These are phyloP conservation scores for Penicillium roqueforti DNA, from an alignment of 495 filamentous ascomycete genomes.

Conservation along the genomic window DNA sequence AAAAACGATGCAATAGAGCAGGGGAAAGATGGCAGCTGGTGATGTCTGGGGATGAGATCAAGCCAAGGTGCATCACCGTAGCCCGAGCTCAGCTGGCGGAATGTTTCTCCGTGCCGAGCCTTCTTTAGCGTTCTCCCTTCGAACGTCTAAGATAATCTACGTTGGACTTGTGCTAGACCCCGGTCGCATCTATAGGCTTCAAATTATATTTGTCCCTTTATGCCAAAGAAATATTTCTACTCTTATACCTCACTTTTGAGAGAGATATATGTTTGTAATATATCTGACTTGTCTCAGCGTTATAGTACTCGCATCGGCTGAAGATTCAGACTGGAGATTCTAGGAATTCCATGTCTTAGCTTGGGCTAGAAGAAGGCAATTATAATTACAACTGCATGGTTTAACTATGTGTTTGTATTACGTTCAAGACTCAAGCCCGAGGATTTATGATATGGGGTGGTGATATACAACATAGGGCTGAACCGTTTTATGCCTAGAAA, in stretches of 20 bases:
- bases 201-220: neutral
- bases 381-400: neutral
- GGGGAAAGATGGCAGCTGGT: slow-evolving; percentile 11
- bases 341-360: neutral
- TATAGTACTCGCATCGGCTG: neutral
- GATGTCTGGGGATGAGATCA: slow-evolving; percentile 18
- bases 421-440: neutral
- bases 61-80: slow-evolving; percentile 34
- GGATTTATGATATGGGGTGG: neutral
- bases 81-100: slow-evolving; percentile 43
- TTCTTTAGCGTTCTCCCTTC: slow-evolving; percentile 1
- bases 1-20: slow-evolving; percentile 8
- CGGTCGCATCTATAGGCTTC: neutral
- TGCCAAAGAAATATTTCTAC: neutral
- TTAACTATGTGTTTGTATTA: no score
- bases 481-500: neutral
- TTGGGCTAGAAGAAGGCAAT: neutral
- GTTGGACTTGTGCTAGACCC: neutral
- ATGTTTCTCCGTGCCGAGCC: slow-evolving; percentile 33
- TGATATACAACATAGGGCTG: neutral
- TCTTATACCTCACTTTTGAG: neutral
- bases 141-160: neutral
- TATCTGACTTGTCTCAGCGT: neutral
- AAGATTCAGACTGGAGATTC: neutral
- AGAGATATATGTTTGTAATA: neutral